Conservation (phyloP, 306 rosid genomes). For the Lablab purpureus region DNA sequence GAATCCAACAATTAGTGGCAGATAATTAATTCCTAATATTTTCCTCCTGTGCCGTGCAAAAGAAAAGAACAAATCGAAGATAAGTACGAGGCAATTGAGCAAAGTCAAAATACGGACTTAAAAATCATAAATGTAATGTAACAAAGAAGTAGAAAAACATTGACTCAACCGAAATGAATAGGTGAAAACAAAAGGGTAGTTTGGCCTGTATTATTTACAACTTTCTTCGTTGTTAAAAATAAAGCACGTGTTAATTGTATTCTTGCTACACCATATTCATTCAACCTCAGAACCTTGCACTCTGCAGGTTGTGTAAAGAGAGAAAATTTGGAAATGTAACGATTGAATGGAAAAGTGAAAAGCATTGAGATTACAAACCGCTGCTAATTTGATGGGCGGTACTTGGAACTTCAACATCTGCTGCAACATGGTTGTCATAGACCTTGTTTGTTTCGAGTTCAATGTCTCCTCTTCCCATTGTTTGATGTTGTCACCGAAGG, state of each 20-base stretch:
- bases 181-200: background rate
- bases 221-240: background rate
- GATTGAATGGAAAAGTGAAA: background rate
- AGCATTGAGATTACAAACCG: conserved; percentile 44
- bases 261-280: background rate
- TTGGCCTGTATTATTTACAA: background rate
- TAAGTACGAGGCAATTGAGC: background rate
- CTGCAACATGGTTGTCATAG: background rate
- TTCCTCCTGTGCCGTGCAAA: no score
- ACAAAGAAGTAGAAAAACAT: background rate
- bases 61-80: no score
- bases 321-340: background rate
- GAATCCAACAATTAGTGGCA: background rate
- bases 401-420: conserved; percentile 46
- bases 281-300: background rate
- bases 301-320: background rate
- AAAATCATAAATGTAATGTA: background rate
- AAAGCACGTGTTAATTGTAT: background rate
- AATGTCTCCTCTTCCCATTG: background rate
- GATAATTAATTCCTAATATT: background rate
- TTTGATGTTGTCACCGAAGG: no score
- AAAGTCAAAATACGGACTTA: conserved; percentile 8
- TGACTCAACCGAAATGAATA: background rate
- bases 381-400: conserved; percentile 89
- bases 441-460: conserved; percentile 17